These are phyloP conservation scores for Hygrocybe punicea DNA, from an alignment of 768 basidiomycete species.

Conservation along the genomic window DNA sequence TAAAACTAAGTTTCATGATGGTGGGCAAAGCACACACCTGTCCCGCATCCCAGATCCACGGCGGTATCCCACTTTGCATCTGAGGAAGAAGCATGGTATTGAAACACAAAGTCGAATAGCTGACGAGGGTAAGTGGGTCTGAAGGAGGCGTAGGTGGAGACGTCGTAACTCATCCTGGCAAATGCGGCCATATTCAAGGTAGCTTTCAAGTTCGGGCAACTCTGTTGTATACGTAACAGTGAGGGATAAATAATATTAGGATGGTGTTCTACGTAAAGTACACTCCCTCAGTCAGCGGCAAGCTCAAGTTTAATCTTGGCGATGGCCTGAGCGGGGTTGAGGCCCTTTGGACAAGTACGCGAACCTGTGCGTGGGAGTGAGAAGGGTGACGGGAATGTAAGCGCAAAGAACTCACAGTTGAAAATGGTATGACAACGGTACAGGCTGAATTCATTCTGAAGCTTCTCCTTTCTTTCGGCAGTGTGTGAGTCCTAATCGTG, in stretches of 20 bases:
- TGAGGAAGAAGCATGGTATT: conserved; percentile 46
- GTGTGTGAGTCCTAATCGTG: conserved; percentile 67
- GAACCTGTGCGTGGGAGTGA: conserved; percentile 48
- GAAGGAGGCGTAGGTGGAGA: conserved; percentile 59
- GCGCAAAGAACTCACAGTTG: conserved; percentile 56
- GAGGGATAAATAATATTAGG: background rate
- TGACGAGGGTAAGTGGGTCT: conserved; percentile 70
- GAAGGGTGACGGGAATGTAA: background rate
- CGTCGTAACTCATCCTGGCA: conserved; percentile 65
- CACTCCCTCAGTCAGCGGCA: conserved; percentile 52
- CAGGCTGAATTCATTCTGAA: conserved; percentile 94
- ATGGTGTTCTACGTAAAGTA: background rate
- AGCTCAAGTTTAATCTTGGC: conserved; percentile 92
- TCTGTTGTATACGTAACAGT: no score
- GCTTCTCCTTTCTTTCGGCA: conserved; percentile 84
- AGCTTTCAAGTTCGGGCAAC: no score
- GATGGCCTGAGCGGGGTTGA: conserved; percentile 90
- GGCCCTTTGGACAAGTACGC: conserved; percentile 95
- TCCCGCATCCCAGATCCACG: conserved; percentile 80
- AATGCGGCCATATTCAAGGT: conserved; percentile 91
- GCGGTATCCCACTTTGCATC: conserved; percentile 49
- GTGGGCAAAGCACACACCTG: conserved; percentile 56
- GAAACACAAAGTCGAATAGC: conserved; percentile 60
- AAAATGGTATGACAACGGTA: conserved; percentile 99
- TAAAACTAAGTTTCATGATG: no score